Conservation (phyloP, 495 filamentous ascomycete species). For the Usnea hakonensis region DNA sequence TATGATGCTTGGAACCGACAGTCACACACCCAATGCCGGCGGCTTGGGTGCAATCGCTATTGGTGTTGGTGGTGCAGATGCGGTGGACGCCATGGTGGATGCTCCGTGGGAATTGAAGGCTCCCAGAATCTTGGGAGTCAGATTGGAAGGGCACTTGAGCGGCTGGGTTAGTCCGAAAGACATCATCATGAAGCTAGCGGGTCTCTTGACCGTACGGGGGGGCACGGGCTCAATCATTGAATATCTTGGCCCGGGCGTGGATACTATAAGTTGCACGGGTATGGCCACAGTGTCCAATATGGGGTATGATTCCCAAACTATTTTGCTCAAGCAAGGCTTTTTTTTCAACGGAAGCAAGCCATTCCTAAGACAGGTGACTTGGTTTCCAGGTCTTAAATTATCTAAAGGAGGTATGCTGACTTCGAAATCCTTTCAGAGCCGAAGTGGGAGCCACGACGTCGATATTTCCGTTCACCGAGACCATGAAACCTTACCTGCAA, state of each 20-base stretch:
- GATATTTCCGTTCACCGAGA: constrained; percentile 73
- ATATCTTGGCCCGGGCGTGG: constrained; percentile 82
- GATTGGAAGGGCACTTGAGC: constrained; percentile 71
- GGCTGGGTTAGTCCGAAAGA: constrained; percentile 95
- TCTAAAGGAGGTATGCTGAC: background rate
- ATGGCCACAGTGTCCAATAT: constrained; percentile 93
- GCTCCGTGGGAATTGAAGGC: constrained; percentile 97
- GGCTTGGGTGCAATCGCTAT: constrained; percentile 92
- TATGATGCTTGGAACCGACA: constrained; percentile 99
- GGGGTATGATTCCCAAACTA: no score
- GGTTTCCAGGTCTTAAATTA: no score
- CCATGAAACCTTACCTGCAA: constrained; percentile 68
- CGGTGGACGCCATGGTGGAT: constrained; percentile 92
- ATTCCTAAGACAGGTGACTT: no score
- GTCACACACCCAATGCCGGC: constrained; percentile 93
- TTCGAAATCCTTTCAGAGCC: constrained; percentile 36
- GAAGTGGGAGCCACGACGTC: constrained; percentile 97
- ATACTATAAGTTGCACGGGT: constrained; percentile 83
- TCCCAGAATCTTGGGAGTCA: constrained; percentile 79
- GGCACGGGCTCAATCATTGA: constrained; percentile 94
- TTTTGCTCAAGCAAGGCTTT: no score
- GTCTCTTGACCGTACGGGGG: constrained; percentile 84
- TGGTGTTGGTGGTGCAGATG: constrained; percentile 94
- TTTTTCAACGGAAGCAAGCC: no score
- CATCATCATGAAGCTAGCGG: constrained; percentile 83